phyloP scores from a whole-genome alignment of 768 basidiomycete genomes.

The Leccinum incarnatum region DNA sequence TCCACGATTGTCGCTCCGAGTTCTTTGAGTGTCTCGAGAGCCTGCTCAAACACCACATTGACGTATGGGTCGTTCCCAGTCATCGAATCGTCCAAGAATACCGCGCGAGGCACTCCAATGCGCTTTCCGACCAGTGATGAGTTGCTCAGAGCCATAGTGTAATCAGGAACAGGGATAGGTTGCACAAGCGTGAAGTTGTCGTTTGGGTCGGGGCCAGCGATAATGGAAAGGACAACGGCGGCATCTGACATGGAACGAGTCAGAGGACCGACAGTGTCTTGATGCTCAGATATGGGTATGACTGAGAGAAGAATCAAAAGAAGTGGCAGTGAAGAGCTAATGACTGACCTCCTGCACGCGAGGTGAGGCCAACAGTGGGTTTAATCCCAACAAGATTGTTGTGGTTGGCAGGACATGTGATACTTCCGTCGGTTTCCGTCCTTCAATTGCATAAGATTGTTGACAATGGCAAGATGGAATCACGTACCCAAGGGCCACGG shows the following conservation, averaged over 20 bases:
- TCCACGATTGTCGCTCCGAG: conserved; percentile 55
- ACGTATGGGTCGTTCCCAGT: conserved; percentile 29
- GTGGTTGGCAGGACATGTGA: conserved; percentile 49
- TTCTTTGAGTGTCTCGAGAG: conserved; percentile 34
- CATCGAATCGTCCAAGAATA: conserved; percentile 31
- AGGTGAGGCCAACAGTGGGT: conserved; percentile 58
- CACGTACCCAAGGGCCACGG: conserved; percentile 41
- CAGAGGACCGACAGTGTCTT: conserved; percentile 61
- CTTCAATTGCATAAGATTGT: conserved; percentile 4
- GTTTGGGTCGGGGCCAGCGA: conserved; percentile 53
- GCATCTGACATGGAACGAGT: conserved; percentile 52
- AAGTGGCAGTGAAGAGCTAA: not conserved
- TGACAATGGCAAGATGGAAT: not conserved
- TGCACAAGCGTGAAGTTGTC: conserved; percentile 55
- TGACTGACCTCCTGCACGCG: conserved; percentile 51
- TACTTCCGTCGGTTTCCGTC: conserved; percentile 54
- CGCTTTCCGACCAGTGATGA: conserved; percentile 49
- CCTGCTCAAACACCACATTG: conserved; percentile 38
- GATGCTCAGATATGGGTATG: conserved; percentile 53
- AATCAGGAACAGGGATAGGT: conserved; percentile 53
- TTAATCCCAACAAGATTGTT: conserved; percentile 62
- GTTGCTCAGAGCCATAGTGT: conserved; percentile 47
- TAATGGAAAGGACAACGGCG: conserved; percentile 53
- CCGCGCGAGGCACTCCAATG: conserved; percentile 49
- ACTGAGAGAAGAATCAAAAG: conserved; percentile 34